phyloP scores from a whole-genome alignment of 2,329 filamentous ascomycete species.

The Ophiocordyceps camponoti-leonardi region DNA sequence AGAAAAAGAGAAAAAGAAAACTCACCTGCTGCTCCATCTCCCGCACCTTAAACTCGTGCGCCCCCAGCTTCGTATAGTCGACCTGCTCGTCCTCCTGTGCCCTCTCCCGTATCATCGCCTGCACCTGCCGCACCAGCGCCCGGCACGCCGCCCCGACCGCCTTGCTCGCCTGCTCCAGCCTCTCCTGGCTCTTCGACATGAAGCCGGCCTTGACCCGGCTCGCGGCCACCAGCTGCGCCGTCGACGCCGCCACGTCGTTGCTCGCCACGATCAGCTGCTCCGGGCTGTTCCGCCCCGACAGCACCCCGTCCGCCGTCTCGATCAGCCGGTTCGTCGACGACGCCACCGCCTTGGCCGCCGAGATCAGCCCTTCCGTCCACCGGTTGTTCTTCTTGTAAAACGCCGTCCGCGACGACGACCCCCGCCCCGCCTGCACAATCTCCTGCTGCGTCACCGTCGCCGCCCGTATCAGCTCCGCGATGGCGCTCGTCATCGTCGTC shows the following conservation, averaged over 20 bases:
- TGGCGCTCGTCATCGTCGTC: conserved; percentile 82
- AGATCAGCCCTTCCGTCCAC: conserved; percentile 96
- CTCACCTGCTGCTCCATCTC: conserved; percentile 98
- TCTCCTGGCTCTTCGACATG: conserved; percentile 94
- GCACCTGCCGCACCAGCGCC: conserved; percentile 77
- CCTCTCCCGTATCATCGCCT: conserved; percentile 80
- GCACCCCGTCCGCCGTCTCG: conserved; percentile 91
- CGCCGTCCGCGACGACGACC: conserved; percentile 70
- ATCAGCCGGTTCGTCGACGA: conserved; percentile 89
- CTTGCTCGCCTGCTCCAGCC: conserved; percentile 78
- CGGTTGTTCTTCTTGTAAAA: conserved; percentile 99
- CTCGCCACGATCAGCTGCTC: conserved; percentile 97
- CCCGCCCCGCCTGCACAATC: conserved; percentile 85
- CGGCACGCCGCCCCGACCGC: conserved; percentile 82
- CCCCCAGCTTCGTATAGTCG: conserved; percentile 75
- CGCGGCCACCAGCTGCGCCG: conserved; percentile 89
- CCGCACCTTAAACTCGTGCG: conserved; percentile 93
- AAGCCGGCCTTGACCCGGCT: conserved; percentile 94
- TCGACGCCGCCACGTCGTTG: conserved; percentile 91
- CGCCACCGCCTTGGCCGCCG: conserved; percentile 90
- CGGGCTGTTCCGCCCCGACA: conserved; percentile 78
- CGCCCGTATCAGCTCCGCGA: conserved; percentile 85
- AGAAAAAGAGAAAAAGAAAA: conserved; percentile 1
- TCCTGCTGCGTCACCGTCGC: conserved; percentile 87
- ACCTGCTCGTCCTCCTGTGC: conserved; percentile 66